Base-by-base conservation (phyloP, 2,329 filamentous ascomycete genomes). In the Diplodia scrobiculata region DNA sequence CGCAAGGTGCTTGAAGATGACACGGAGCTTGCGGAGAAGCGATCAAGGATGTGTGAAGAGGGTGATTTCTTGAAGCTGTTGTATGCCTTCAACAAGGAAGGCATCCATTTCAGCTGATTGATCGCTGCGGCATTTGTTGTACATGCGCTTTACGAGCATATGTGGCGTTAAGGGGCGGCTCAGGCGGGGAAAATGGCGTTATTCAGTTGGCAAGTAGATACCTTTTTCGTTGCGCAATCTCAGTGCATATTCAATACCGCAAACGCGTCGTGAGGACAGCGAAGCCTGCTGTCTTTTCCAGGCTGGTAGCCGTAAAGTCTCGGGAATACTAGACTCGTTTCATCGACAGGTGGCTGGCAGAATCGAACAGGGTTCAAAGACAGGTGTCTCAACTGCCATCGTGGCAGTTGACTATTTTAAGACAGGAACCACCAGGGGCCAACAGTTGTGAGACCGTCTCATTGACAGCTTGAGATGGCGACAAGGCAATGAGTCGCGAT, bases 21-120 rank as follows among this genome's bases (percentile, higher is more conserved):
- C 66, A 97, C 93, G 0, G 85, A 87, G 55, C 82, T 98, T 64
- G 89, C 88, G 2, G 91, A 96, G 68, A 91, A 90, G 80, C 84
- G 94, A 70, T 86, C 93, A 11, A 85, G 91, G 68, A 89, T 95
- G 82, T 96, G 92, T 73, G 92, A 97, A 73, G 92, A 98, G 79
- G 93, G 90, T 63, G 93, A 97, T 73, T 98, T 97, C 75, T 79
- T 99, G 75, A 89, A 88, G 71, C 78, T 97, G 70, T 79, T 97
- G 69, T 87, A 84, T 77, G 89, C 90, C 1, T 97, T 97, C 78
- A 97, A 97, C 76, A 87, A 91, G 70, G 91, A 96, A 76, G 92
- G 92, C 32, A 94, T 98, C 67, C 94, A 97, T 80, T 98, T 98
- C 77, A 90, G 86, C 68, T 92, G 11, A 60, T 47, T 59, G 36